Conservation (phyloP, 2,329 filamentous ascomycete species). For the Aspergillus sp. region DNA sequence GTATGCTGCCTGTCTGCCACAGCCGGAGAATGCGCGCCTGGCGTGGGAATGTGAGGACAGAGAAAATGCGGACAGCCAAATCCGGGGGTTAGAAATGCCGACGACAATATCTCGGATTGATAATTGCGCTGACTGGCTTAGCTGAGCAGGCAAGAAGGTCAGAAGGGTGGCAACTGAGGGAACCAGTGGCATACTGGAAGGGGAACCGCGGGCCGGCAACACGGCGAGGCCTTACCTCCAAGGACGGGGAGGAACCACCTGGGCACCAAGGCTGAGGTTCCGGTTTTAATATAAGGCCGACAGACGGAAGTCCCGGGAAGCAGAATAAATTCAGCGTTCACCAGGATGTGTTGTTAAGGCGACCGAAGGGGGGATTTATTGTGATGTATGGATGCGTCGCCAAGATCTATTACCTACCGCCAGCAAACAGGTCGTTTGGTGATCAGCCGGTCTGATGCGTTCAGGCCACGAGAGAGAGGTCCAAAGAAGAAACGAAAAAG, state of each 20-base stretch:
- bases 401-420: background rate
- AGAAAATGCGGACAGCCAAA: background rate
- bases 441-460: background rate
- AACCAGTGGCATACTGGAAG: slow-evolving; percentile 7
- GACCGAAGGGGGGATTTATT: background rate
- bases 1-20: slow-evolving; percentile 11
- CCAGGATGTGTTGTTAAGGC: background rate
- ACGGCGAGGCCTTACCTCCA: slow-evolving; percentile 8
- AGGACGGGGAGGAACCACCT: slow-evolving; percentile 1
- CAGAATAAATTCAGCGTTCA: background rate
- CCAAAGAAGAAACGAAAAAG: background rate
- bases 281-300: background rate
- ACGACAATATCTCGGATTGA: background rate
- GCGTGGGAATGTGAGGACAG: slow-evolving; percentile 13
- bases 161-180: slow-evolving; percentile 14
- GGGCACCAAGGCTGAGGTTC: background rate
- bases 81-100: background rate
- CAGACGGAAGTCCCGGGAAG: background rate
- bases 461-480: background rate
- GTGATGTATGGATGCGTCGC: slow-evolving; percentile 4
- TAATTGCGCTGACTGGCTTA: background rate
- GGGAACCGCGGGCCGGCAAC: slow-evolving; percentile 9
- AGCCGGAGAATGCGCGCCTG: slow-evolving; percentile 20
- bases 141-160: background rate
- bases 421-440: background rate